Conservation (phyloP, 83 land plant species). For the Thuja plicata region DNA sequence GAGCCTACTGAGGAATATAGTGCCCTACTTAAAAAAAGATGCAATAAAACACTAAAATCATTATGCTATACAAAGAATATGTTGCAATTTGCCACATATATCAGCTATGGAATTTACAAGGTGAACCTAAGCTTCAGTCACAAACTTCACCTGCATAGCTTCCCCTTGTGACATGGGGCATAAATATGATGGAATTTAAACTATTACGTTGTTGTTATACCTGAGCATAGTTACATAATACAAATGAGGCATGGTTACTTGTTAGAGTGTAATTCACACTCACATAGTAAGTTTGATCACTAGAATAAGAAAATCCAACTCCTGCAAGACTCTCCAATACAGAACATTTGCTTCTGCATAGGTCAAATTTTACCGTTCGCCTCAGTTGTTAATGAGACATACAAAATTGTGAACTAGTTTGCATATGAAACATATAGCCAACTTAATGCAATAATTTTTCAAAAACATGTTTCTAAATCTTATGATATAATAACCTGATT, state of each 20-base stretch:
- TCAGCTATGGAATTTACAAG: too few species aligned
- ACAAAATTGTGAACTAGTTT: too few species aligned
- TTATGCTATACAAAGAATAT: too few species aligned
- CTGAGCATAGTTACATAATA: not conserved
- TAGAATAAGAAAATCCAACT: too few species aligned
- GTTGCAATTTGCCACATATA: too few species aligned
- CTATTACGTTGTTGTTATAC: not conserved
- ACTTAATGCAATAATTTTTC: not conserved
- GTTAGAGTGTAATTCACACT: conserved; percentile 17
- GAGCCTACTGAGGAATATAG: too few species aligned
- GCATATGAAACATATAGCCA: not conserved
- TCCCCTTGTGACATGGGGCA: conserved; percentile 14
- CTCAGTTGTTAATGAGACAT: not conserved
- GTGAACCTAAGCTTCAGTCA: too few species aligned
- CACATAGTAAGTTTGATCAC: not conserved
- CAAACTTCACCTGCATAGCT: conserved; percentile 25
- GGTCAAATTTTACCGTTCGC: not conserved
- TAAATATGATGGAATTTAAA: not conserved
- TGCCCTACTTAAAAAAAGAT: too few species aligned
- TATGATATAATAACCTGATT: not conserved
- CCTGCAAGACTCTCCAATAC: conserved; percentile 14
- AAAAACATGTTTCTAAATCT: not conserved
- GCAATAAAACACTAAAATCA: too few species aligned
- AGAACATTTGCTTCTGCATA: conserved; percentile 17
- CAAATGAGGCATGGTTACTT: not conserved